phyloP scores from a whole-genome alignment of 805 yeast genomes.

The Ogataea allantospora region DNA sequence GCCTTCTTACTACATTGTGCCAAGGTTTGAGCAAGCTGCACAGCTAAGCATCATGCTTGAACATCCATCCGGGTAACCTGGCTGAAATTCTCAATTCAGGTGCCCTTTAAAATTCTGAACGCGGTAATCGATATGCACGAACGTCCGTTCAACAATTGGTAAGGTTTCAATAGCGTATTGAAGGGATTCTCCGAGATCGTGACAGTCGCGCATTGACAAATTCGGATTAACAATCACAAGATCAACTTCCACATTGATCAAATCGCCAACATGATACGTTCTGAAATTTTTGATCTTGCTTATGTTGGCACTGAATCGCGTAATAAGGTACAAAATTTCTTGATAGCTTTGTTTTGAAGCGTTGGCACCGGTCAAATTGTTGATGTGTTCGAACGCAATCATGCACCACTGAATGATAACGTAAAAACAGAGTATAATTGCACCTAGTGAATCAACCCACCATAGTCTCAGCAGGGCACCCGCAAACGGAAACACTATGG shows the following conservation, averaged over 20 bases:
- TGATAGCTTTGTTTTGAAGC: constrained; percentile 63
- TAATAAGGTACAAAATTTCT: constrained; percentile 63
- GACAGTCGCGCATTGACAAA: constrained; percentile 61
- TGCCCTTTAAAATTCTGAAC: constrained; percentile 41
- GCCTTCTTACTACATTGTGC: not conserved
- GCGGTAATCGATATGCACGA: constrained; percentile 71
- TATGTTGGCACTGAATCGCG: constrained; percentile 67
- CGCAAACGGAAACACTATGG: constrained; percentile 64
- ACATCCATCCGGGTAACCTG: not conserved
- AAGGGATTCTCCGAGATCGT: constrained; percentile 77
- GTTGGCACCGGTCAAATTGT: constrained; percentile 71
- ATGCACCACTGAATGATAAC: constrained; percentile 62
- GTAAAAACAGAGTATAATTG: constrained; percentile 58
- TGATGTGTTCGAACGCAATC: constrained; percentile 69
- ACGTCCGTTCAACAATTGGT: constrained; percentile 77
- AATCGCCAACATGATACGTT: constrained; percentile 78
- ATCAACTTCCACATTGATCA: constrained; percentile 74
- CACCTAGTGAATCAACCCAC: constrained; percentile 80
- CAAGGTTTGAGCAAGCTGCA: not conserved
- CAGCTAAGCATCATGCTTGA: not conserved
- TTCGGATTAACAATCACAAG: constrained; percentile 50
- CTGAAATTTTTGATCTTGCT: constrained; percentile 61
- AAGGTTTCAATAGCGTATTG: constrained; percentile 79
- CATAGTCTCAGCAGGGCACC: constrained; percentile 54
- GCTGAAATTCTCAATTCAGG: constrained; percentile 13